Conservation (phyloP, 495 filamentous ascomycete genomes). For the Lophium mytilinum region DNA sequence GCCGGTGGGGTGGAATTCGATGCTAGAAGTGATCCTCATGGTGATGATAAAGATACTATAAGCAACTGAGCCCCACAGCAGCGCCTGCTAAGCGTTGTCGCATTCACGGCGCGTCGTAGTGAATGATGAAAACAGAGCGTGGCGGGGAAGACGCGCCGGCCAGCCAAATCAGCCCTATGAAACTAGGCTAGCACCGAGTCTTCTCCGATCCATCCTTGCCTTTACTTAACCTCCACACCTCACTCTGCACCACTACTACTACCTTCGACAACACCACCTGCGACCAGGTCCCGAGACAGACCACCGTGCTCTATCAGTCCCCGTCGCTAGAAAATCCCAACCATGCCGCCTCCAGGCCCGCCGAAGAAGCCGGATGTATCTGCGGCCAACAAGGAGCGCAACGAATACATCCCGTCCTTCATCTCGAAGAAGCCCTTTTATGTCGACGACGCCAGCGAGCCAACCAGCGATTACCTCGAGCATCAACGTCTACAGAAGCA, state of each 20-base stretch:
- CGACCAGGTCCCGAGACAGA: conserved; percentile 4
- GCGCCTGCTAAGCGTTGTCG: not conserved
- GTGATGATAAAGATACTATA: not conserved
- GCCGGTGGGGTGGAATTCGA: not conserved
- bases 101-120: conserved; percentile 1
- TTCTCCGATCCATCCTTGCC: not conserved
- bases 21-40: not conserved
- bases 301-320: no score
- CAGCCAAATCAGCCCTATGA: conserved; percentile 17
- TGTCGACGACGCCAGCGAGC: conserved; percentile 65
- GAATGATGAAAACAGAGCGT: not conserved
- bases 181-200: no score
- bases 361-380: conserved; percentile 31
- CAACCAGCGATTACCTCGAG: conserved; percentile 79
- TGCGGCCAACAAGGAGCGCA: conserved; percentile 40
- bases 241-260: not conserved
- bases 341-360: conserved; percentile 29
- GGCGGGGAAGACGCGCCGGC: conserved; percentile 9
- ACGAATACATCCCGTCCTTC: conserved; percentile 98
- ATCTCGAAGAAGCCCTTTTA: conserved; percentile 99
- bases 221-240: not conserved
- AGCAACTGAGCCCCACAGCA: not conserved
- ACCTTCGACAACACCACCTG: conserved; percentile 1
- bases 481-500: conserved; percentile 84
- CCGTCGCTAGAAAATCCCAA: conserved; percentile 5